Conservation (phyloP, 2,329 filamentous ascomycete genomes). For the Hymenoscyphus linearis region DNA sequence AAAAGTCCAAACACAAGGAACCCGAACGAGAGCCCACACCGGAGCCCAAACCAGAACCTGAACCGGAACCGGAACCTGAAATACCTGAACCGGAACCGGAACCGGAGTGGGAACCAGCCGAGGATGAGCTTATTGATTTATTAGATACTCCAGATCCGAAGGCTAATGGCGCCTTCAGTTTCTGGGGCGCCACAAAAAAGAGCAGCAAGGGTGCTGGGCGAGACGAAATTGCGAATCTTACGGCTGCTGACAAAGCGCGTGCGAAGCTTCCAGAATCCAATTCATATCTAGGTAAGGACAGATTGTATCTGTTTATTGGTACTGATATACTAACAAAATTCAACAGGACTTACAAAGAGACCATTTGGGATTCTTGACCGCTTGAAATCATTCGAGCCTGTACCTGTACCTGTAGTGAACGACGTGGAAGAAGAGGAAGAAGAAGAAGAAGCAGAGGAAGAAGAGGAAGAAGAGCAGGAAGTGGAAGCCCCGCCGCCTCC, state of each 20-base stretch:
- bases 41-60: conserved; percentile 23
- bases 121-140: conserved; percentile 20
- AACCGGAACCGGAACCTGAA: conserved; percentile 19
- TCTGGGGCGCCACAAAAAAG: conserved; percentile 52
- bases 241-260: conserved; percentile 43
- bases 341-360: conserved; percentile 34
- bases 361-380: conserved; percentile 55
- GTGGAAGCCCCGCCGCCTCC: conserved; percentile 32
- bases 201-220: conserved; percentile 28
- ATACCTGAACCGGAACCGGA: conserved; percentile 13
- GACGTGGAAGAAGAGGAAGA: conserved; percentile 29
- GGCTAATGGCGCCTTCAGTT: conserved; percentile 42
- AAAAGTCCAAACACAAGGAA: conserved; percentile 25
- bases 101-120: conserved; percentile 23
- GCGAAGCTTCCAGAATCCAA: conserved; percentile 39
- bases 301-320: conserved; percentile 20
- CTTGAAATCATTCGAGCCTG: conserved; percentile 49
- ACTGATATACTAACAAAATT: conserved; percentile 38
- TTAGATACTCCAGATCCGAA: conserved; percentile 35
- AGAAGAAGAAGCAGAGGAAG: conserved; percentile 13
- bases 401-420: too few relatives aligned
- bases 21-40: conserved; percentile 22
- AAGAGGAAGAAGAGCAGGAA: conserved; percentile 31
- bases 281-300: conserved; percentile 34
- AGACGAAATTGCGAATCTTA: conserved; percentile 37